These are phyloP conservation scores for Metschnikowia shivogae DNA, from an alignment of 805 yeast species.

Conservation along the genomic window DNA sequence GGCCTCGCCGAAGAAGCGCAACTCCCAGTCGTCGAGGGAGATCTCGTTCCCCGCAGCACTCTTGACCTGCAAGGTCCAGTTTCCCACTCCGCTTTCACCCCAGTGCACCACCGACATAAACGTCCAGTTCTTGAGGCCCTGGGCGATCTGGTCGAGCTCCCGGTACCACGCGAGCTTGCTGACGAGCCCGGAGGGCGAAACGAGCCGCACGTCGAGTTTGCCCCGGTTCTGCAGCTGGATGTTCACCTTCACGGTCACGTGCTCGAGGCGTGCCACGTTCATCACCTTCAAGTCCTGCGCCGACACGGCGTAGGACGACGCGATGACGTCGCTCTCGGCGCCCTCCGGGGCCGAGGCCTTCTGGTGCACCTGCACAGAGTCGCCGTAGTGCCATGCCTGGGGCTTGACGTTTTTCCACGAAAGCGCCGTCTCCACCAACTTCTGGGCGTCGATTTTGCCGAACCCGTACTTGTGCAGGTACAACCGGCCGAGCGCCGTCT, in stretches of 20 bases:
- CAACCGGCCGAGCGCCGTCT: constrained; percentile 57
- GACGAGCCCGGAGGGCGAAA: constrained; percentile 70
- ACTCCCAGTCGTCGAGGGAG: constrained; percentile 62
- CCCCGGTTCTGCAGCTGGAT: constrained; percentile 68
- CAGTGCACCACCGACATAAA: constrained; percentile 98
- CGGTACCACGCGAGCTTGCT: constrained; percentile 75
- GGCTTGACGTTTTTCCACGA: constrained; percentile 86
- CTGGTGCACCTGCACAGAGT: constrained; percentile 32
- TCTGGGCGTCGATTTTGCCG: constrained; percentile 84
- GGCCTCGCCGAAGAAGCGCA: constrained; percentile 79
- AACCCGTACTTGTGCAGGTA: constrained; percentile 89
- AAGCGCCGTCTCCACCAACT: constrained; percentile 66
- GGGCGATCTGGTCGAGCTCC: constrained; percentile 47
- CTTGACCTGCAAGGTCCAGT: constrained; percentile 70
- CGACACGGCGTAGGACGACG: constrained; percentile 39
- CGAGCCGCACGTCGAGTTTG: constrained; percentile 55
- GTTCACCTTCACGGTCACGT: constrained; percentile 76
- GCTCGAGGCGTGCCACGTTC: constrained; percentile 75
- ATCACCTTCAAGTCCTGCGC: constrained; percentile 46
- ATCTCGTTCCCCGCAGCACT: constrained; percentile 34
- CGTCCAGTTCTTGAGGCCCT: constrained; percentile 78
- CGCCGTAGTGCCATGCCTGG: constrained; percentile 73
- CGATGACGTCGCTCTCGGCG: constrained; percentile 17
- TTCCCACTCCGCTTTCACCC: constrained; percentile 81
- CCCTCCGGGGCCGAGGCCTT: constrained; percentile 12